A percentile compares a stretch with the other conserved stretches of the same genome.
Conservation (phyloP, 805 yeast genomes). For the Sporopachydermia lactativora region DNA sequence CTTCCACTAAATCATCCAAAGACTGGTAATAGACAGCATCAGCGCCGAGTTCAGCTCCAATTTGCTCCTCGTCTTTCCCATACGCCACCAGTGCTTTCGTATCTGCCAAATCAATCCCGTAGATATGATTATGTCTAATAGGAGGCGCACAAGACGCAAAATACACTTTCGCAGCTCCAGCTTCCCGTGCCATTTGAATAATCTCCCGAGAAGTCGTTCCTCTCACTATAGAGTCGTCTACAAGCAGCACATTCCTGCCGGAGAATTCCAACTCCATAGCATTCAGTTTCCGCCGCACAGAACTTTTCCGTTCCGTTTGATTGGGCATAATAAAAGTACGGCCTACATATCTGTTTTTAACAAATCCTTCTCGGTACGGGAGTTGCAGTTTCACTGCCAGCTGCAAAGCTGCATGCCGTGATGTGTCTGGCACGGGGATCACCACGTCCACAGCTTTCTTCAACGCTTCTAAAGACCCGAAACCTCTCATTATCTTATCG, state of each 20-base stretch:
- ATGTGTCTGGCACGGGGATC: slow-evolving; percentile 95
- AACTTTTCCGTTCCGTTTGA: slow-evolving; percentile 84
- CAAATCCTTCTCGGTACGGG: slow-evolving; percentile 94
- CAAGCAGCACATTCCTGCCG: slow-evolving; percentile 73
- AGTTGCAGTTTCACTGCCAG: slow-evolving; percentile 70
- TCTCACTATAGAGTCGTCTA: slow-evolving; percentile 94
- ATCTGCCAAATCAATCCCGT: slow-evolving; percentile 96
- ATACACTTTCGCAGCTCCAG: slow-evolving; percentile 91
- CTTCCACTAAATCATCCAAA: slow-evolving; percentile 65
- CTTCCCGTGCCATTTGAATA: slow-evolving; percentile 96
- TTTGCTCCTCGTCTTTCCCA: slow-evolving; percentile 57
- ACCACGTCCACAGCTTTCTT: slow-evolving; percentile 73
- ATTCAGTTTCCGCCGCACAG: slow-evolving; percentile 87
- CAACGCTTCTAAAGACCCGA: slow-evolving; percentile 30
- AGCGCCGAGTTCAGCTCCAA: slow-evolving; percentile 72
- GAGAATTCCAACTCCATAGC: slow-evolving; percentile 92
- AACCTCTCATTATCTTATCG: slow-evolving; percentile 36
- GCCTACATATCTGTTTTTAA: slow-evolving; percentile 93
- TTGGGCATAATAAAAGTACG: slow-evolving; percentile 98
- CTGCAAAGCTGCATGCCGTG: slow-evolving; percentile 90
- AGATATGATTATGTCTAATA: slow-evolving; percentile 89
- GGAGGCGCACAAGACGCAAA: slow-evolving; percentile 98
- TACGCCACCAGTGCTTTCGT: slow-evolving; percentile 87
- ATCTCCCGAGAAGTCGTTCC: slow-evolving; percentile 97
- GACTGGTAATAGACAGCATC: slow-evolving; percentile 85